phyloP scores from a whole-genome alignment of 2,329 filamentous ascomycete species.

The Nigrospora oryzae region DNA sequence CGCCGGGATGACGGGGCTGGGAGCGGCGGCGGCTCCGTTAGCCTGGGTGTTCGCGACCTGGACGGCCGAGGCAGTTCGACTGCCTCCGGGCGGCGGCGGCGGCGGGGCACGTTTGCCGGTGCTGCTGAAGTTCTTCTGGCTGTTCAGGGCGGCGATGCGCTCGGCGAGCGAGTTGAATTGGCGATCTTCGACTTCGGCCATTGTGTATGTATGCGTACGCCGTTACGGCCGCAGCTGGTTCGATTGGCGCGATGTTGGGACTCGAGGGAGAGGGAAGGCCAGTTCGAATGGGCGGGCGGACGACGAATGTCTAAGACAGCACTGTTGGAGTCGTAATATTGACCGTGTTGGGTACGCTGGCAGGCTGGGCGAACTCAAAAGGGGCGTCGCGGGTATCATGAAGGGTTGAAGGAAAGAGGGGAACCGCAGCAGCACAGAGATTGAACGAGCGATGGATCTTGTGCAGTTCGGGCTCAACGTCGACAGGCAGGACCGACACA shows the following conservation, averaged over 20 bases:
- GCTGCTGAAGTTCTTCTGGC: constrained; percentile 48
- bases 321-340: too few species aligned
- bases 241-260: too few species aligned
- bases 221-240: too few species aligned
- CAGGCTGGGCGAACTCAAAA: too few species aligned
- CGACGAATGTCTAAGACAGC: neutral
- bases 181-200: constrained; percentile 55
- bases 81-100: constrained; percentile 33
- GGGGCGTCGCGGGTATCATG: too few species aligned
- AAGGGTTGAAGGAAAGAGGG: too few species aligned
- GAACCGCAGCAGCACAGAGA: too few species aligned
- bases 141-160: constrained; percentile 56
- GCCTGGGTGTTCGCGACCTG: constrained; percentile 25
- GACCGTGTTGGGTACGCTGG: too few species aligned
- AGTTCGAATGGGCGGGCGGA: neutral
- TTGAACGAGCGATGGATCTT: too few species aligned
- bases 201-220: constrained; percentile 15
- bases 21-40: constrained; percentile 8
- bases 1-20: constrained; percentile 29
- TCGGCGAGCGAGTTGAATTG: constrained; percentile 53
- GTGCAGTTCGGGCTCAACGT: too few species aligned
- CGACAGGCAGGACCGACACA: too few species aligned
- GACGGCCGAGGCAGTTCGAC: neutral
- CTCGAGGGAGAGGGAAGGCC: neutral
- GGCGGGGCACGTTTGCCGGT: constrained; percentile 32